Base-by-base conservation (phyloP, 2,329 filamentous ascomycete genomes). In the Exophiala aquamarina region DNA sequence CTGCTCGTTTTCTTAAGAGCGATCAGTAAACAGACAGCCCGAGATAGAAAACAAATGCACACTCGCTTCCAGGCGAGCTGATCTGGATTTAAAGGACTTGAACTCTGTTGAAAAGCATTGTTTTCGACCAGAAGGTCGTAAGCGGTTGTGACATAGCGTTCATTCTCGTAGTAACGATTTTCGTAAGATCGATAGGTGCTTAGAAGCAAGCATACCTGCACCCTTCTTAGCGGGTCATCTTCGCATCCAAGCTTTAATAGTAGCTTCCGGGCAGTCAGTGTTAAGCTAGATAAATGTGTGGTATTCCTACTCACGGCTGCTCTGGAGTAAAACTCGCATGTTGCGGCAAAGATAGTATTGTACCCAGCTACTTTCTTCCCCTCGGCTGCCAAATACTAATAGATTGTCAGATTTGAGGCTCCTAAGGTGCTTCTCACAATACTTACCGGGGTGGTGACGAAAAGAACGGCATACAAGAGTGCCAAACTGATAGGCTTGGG, bases 201-300 rank as follows among this genome's bases (percentile, higher is more conserved):
- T 2, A 44, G 41, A 7, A 44, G n/a, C 3, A 44, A 17, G n/a
- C 41, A 44, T 17, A 44, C 35, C 41, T 44, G 41, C 4, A 44
- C 41, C n/a, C 17, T 15, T 28, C 20, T 36, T 8, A 44, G 11
- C 6, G 18, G 4, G 32, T 44, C 41, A 9, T 14, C 26, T 28
- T 44, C 41, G 17, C 41, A 44, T 13, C 32, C 41, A 14, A 44
- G 41, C 20, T 36, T 35, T 10, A 35, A 44, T 15, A 44, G 19
- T 6, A 19, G 5, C 41, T 44, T 6, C 5, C 10, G n/a, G 23
- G 11, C 14, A 34, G 20, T 41, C 21, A 41, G 21, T 41, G 11
- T 8, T 14, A n/a, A 28, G 14, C 20, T 11, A n/a, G 18, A 28
- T 26, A 4, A 14, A 14, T 4, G 13, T n/a, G 28, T 28, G 10